phyloP scores from a whole-genome alignment of 176 grass and related monocot species.

The Cenchrus fungigraminus region DNA sequence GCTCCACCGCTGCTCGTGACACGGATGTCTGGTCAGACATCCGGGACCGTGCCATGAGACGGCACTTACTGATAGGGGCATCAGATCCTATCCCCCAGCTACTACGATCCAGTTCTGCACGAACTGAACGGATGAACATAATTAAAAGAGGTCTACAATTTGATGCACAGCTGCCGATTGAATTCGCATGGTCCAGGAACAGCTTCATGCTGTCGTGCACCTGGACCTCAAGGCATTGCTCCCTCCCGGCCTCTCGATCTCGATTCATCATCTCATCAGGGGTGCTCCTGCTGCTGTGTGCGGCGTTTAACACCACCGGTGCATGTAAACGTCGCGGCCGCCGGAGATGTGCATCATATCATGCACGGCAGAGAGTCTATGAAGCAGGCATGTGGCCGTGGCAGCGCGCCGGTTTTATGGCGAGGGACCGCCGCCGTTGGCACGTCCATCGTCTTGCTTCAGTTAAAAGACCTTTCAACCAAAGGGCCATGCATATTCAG shows the following conservation, averaged over 20 bases:
- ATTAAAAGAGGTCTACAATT: too few relatives aligned
- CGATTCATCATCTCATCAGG: too few relatives aligned
- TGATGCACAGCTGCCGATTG: not conserved
- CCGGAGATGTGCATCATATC: not conserved
- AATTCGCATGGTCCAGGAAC: slow-evolving; percentile 14
- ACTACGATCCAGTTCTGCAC: not conserved
- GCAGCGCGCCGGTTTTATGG: not conserved
- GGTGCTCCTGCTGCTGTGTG: not conserved
- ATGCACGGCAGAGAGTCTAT: too few relatives aligned
- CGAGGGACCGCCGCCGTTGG: not conserved
- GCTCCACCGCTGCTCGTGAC: too few relatives aligned
- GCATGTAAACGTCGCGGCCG: not conserved
- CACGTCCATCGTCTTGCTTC: not conserved
- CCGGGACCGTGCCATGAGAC: not conserved
- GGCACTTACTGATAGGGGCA: not conserved
- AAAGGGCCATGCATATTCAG: too few relatives aligned
- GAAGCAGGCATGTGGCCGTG: not conserved
- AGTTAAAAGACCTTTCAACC: not conserved
- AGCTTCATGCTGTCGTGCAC: not conserved
- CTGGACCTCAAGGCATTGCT: not conserved
- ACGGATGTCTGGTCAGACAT: too few relatives aligned
- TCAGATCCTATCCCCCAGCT: too few relatives aligned
- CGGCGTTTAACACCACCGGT: not conserved
- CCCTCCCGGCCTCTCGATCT: too few relatives aligned
- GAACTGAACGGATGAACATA: too few relatives aligned